Percentiles rank a stretch among this genome's conserved stretches.
phyloP scores from a whole-genome alignment of 768 basidiomycete species.

The Sutorius australiensis region DNA sequence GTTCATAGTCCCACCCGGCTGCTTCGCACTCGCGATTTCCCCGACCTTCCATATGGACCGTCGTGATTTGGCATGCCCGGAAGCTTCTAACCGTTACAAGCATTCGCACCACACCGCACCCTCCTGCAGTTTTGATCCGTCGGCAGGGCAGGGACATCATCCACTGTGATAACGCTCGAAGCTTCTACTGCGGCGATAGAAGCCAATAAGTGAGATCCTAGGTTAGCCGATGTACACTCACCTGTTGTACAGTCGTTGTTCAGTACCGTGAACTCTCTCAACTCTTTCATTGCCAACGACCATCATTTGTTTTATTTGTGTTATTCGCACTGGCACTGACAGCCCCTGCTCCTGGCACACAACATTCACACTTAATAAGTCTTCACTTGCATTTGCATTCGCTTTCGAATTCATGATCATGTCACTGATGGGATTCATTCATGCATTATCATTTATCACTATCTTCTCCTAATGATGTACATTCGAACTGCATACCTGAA shows the following conservation, averaged over 20 bases:
- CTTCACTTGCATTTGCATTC: conserved; percentile 14
- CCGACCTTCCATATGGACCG: conserved; percentile 5
- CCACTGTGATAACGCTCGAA: not conserved
- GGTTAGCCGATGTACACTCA: conserved; percentile 20
- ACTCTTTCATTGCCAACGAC: conserved; percentile 17
- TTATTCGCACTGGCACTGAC: conserved; percentile 18
- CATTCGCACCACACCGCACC: conserved; percentile 2
- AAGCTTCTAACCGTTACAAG: conserved; percentile 1
- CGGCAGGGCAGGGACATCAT: conserved; percentile 1
- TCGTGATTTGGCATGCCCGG: conserved; percentile 8
- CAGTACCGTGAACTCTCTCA: conserved; percentile 15
- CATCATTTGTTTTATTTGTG: conserved; percentile 24
- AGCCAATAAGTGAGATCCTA: conserved; percentile 10
- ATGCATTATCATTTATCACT: conserved; percentile 30
- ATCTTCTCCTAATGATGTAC: conserved; percentile 26
- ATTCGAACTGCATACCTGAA: conserved; percentile 2
- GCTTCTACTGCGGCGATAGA: conserved; percentile 12
- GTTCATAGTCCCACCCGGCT: conserved; percentile 37
- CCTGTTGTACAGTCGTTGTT: conserved; percentile 22
- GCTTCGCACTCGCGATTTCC: conserved; percentile 1
- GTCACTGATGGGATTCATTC: conserved; percentile 20
- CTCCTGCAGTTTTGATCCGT: conserved; percentile 12
- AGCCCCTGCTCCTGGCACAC: conserved; percentile 6
- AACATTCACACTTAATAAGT: conserved; percentile 11
- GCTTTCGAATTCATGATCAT: conserved; percentile 21